Base-by-base conservation (phyloP, 164 flowering plant genomes). In the Magnolia sinica region DNA sequence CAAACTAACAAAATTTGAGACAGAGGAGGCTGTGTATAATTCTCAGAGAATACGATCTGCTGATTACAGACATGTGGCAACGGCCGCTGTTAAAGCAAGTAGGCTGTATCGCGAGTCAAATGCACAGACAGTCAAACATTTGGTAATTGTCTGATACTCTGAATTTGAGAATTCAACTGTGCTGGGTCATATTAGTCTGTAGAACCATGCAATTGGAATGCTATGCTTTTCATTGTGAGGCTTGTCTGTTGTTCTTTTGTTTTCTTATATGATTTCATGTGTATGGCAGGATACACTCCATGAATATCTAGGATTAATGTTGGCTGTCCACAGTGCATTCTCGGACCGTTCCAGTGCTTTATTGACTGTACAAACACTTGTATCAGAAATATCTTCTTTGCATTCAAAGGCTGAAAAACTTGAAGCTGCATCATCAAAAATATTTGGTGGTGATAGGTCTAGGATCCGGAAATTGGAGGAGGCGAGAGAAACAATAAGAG, bases 41-140 rank as follows among this genome's bases (percentile, higher is more conserved):
- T 81, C 92, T n/a, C 99, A 96, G 83, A 90, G 91, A 83, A 81
- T 23, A 73, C 77, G 76, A 16, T 76, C 80, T 20, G 80, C 85
- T 77, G 93, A 89, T 70, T 85, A 87, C 87, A 96, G 89, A 81
- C 77, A 68, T 77, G 86, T 93, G 77, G 97, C 98, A 2, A 96
- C 99, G 27, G 93, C 98, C 72, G 87, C 98, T 75, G 94, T 96
- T 61, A 94, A 92, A 87, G 97, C 93, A 13, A 94, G 99, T 83
- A 89, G 99, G 87, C 83, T 92, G 45, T 88, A 88, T 77, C 88
- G 98, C 65, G 99, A 87, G 75, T 79, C 88, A 78, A 96, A 94
- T 89, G 89, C 92, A 31, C 97, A 92, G 76, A 91, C 97, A 22
- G 97, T 94, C 63, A 94, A 88, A 76, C 92, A 96, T 85, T 85